Base-by-base conservation (phyloP, 257 asterid species). In the Forsythia suspensa region DNA sequence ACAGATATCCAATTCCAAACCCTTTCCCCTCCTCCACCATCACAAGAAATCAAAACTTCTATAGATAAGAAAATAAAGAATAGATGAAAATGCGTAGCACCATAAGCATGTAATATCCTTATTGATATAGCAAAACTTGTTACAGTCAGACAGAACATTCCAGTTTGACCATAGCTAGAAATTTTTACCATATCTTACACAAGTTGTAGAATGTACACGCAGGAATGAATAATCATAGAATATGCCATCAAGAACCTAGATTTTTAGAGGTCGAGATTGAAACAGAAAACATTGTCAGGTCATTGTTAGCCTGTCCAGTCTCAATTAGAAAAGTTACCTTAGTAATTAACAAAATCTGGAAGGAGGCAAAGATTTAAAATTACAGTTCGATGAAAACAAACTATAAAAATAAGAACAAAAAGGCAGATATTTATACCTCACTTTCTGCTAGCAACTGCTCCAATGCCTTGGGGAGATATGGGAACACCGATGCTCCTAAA, bases 391-490 rank as follows among this genome's bases (percentile, higher is more conserved):
- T 42, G 37, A 20, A 12, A 72, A 43, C 4, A 0, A 8, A 42
- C 34, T 21, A 71, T 5, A 16, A 10, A 55, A 20, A 70, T 36
- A 41, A 71, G 37, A 77, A 57, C 42, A 63, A 29, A 8, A n/a
- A 10, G 18, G 48, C 59, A 72, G 78, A 80, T 42, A 39, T 52
- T 42, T 61, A 82, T 89, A 96, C 99, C 98, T 96, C 96, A 76
- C 95, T 92, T 80, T 91, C 98, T 12, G 91, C 84, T 34, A 96
- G 93, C 87, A 96, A 88, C 87, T 91, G 96, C 78, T 89, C 96
- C 82, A 96, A 84, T 63, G 97, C 97, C 88, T 91, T 94, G 2
- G 97, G 98, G 72, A 96, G 99, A 84, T 85, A 88, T 0, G 99
- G 97, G 84, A 96, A 96, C 70, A 96, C 94, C 13, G 94, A 90